A percentile compares a stretch with the other conserved stretches of the same genome.
Evolutionary conservation across 2,329 filamentous ascomycete genomes (phyloP).

Genomic region (Colletotrichum tofieldiae): DNA sequence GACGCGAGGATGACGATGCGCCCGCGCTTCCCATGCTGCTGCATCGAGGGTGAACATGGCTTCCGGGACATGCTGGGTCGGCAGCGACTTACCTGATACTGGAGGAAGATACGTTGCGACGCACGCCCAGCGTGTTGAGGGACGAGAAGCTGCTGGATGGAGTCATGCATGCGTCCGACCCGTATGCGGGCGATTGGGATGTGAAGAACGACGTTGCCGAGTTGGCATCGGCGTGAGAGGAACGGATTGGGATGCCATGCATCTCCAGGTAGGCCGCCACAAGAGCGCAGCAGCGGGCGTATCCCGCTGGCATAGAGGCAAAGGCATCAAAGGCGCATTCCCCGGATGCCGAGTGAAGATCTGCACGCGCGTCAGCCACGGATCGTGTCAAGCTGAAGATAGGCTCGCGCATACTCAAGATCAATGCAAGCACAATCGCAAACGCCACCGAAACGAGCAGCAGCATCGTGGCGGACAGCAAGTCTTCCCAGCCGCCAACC

Average conservation of each 20-base stretch:
- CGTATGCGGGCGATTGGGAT: not conserved
- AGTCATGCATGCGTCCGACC: conserved; percentile 14
- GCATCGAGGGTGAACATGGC: not conserved
- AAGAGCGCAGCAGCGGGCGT: conserved; percentile 24
- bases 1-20: conserved; percentile 5
- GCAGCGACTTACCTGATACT: conserved; percentile 25
- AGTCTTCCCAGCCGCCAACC: conserved; percentile 32
- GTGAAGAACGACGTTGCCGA: not conserved
- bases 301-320: conserved; percentile 14
- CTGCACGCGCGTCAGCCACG: not conserved
- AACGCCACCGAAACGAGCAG: conserved; percentile 43
- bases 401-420: conserved; percentile 28
- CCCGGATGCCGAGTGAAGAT: conserved; percentile 11
- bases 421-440: conserved; percentile 36
- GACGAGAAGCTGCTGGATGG: conserved; percentile 37
- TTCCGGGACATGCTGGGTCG: not conserved
- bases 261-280: conserved; percentile 32
- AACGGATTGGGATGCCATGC: conserved; percentile 1
- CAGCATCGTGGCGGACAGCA: conserved; percentile 40
- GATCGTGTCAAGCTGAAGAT: too few species aligned
- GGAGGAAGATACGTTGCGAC: conserved; percentile 26
- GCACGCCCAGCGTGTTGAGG: conserved; percentile 21
- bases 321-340: not conserved
- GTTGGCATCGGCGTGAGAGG: not conserved
- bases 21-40: conserved; percentile 22